Conservation (phyloP, 306 rosid genomes). For the Dicorynia guianensis region DNA sequence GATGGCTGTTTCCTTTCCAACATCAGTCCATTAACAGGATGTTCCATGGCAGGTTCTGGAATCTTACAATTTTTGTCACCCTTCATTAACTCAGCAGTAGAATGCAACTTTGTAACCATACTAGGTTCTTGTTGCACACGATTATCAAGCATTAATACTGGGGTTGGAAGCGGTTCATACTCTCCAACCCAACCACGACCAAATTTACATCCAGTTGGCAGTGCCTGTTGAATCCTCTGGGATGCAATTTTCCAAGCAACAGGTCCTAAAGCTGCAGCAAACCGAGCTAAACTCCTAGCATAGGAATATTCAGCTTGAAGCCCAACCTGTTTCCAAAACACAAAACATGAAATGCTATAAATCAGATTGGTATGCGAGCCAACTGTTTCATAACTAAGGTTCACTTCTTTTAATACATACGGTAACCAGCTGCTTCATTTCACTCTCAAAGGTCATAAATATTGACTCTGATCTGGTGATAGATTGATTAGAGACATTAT, state of each 20-base stretch:
- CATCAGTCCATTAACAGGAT: conserved; percentile 48
- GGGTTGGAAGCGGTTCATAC: conserved; percentile 95
- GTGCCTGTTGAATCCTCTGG: conserved; percentile 82
- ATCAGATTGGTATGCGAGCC: conserved; percentile 20
- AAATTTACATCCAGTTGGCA: conserved; percentile 85
- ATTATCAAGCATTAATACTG: conserved; percentile 75
- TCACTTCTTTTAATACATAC: conserved; percentile 59
- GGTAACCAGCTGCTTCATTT: conserved; percentile 87
- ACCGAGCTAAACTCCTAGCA: conserved; percentile 97
- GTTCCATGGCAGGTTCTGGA: conserved; percentile 53
- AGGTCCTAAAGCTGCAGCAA: conserved; percentile 89
- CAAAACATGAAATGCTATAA: conserved; percentile 29
- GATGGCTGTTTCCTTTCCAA: conserved; percentile 58
- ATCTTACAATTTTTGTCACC: conserved; percentile 54
- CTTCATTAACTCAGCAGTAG: conserved; percentile 53
- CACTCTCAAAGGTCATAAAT: conserved; percentile 82
- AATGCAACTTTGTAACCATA: conserved; percentile 49
- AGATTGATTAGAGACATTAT: conserved; percentile 62
- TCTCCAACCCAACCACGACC: conserved; percentile 99
- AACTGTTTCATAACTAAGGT: conserved; percentile 39
- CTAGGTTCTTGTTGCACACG: conserved; percentile 59
- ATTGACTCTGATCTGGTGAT: conserved; percentile 71
- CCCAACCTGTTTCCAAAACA: conserved; percentile 74
- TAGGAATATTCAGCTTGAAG: conserved; percentile 96
- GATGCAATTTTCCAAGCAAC: conserved; percentile 95